These are phyloP conservation scores for Polyporus tsugae DNA, from an alignment of 1,284 basidiomycete genomes.

Conservation along the genomic window DNA sequence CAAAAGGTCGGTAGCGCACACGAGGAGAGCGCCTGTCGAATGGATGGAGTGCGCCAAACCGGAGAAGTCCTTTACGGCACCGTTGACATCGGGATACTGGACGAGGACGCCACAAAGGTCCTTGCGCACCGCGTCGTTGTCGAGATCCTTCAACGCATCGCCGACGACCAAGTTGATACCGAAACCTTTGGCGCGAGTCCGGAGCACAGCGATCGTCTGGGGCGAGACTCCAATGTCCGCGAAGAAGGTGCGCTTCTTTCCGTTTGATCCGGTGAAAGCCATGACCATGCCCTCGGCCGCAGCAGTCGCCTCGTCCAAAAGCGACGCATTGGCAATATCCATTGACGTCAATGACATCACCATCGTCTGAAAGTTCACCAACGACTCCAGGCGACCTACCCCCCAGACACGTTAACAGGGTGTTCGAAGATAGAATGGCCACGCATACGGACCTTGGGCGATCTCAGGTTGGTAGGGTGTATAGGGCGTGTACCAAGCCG, in stretches of 20 bases:
- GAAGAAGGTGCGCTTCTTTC: slow-evolving; percentile 87
- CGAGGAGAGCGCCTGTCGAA: slow-evolving; percentile 79
- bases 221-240: slow-evolving; percentile 86
- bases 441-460: slow-evolving; percentile 73
- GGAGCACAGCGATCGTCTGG: slow-evolving; percentile 88
- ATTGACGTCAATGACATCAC: slow-evolving; percentile 94
- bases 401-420: slow-evolving; percentile 13
- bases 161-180: slow-evolving; percentile 83
- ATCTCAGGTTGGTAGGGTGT: slow-evolving; percentile 96
- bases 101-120: slow-evolving; percentile 90
- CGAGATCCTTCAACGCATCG: slow-evolving; percentile 60
- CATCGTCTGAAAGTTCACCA: slow-evolving; percentile 98
- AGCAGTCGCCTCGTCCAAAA: slow-evolving; percentile 93
- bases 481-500: slow-evolving; percentile 98
- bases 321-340: slow-evolving; percentile 94
- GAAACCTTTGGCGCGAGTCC: slow-evolving; percentile 90
- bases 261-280: slow-evolving; percentile 69
- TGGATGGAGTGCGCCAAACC: slow-evolving; percentile 78
- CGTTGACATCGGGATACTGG: slow-evolving; percentile 94
- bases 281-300: slow-evolving; percentile 95
- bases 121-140: slow-evolving; percentile 61
- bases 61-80: slow-evolving; percentile 82
- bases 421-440: neutral
- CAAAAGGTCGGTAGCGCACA: slow-evolving; percentile 92
- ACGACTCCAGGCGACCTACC: slow-evolving; percentile 90